phyloP scores from a whole-genome alignment of 169 alveolate species.

The Blepharisma undulans region DNA sequence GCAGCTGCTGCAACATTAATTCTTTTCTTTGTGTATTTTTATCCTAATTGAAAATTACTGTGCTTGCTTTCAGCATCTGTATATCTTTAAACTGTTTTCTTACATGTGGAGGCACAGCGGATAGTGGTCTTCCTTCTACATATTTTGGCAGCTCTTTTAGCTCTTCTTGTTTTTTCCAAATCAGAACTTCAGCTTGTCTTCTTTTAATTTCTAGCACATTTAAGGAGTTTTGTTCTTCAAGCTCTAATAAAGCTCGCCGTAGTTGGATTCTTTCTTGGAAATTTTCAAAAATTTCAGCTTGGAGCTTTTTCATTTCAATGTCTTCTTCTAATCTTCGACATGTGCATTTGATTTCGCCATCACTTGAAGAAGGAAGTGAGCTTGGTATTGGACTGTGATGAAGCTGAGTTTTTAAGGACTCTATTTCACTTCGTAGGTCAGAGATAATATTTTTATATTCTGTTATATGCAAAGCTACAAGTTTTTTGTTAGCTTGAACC shows the following conservation, averaged over 20 bases:
- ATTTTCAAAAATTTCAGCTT: slow-evolving; percentile 64
- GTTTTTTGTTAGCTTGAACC: slow-evolving; percentile 63
- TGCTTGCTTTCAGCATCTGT: slow-evolving; percentile 60
- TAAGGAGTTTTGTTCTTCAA: slow-evolving; percentile 75
- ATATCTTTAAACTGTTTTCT: slow-evolving; percentile 45
- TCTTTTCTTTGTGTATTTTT: slow-evolving; percentile 62
- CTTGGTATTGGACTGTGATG: slow-evolving; percentile 29
- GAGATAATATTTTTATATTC: slow-evolving; percentile 72
- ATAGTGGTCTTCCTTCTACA: slow-evolving; percentile 15
- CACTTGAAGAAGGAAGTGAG: background rate
- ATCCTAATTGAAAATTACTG: slow-evolving; percentile 30
- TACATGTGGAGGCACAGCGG: background rate
- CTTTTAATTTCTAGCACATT: slow-evolving; percentile 71
- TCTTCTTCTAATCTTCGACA: slow-evolving; percentile 59
- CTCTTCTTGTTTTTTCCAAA: slow-evolving; percentile 57
- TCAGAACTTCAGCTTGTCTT: slow-evolving; percentile 61
- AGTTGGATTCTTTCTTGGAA: slow-evolving; percentile 72
- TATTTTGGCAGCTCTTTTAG: slow-evolving; percentile 41
- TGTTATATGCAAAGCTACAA: slow-evolving; percentile 71
- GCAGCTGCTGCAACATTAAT: slow-evolving; percentile 50
- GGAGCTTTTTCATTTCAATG: slow-evolving; percentile 48
- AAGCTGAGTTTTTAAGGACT: slow-evolving; percentile 54
- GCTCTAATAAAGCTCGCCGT: slow-evolving; percentile 69
- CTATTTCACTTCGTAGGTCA: slow-evolving; percentile 71
- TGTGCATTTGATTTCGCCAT: slow-evolving; percentile 38